Base-by-base conservation (phyloP, 2,329 filamentous ascomycete species). In the Daldinia eschscholtzii region DNA sequence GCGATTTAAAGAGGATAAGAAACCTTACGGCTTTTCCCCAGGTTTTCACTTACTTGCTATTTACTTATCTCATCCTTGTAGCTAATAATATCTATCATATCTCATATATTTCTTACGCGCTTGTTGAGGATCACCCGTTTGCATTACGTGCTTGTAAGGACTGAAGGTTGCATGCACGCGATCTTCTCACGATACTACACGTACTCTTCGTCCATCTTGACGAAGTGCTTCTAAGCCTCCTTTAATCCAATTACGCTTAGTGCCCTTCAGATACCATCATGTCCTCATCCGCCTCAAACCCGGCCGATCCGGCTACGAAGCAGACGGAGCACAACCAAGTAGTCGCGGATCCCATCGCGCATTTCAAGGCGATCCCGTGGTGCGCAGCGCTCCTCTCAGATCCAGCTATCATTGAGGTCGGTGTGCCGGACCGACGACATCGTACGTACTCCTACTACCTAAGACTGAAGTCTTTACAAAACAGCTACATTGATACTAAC, bases 301-400 rank as follows among this genome's bases (percentile, higher is more conserved):
- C 46, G 35, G 15, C 41, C n/a, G 42, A 28, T 10, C 50, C 44
- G 23, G 50, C 62, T 18, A n/a, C 55, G 9, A 71, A 59, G 6
- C 65, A 68, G 41, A 60, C 44, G 0, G 64, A 68, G n/a, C 70
- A 73, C 70, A 71, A 72, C 67, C 74, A 77, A 41, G 39, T 68
- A 9, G 65, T 73, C 18, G 28, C 73, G 18, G 72, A 76, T 68
- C 76, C 76, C 4, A 15, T 76, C 42, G 70, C 70, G 42, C 74
- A 77, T 64, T 77, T 78, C 73, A 57, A 70, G 20, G 61, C 73
- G 53, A 75, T 78, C 28, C 75, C 74, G 1, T 77, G 76, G 75
- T 78, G 75, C 61, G 65, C 68, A 7, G 55, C 53, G n/a, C 70
- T 75, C n/a, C 71, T 78, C 15, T 20, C 66, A 2, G 61, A 71